Base-by-base conservation (phyloP, 108 stramenopile genomes). In the Aurantiochytrium sp. region DNA sequence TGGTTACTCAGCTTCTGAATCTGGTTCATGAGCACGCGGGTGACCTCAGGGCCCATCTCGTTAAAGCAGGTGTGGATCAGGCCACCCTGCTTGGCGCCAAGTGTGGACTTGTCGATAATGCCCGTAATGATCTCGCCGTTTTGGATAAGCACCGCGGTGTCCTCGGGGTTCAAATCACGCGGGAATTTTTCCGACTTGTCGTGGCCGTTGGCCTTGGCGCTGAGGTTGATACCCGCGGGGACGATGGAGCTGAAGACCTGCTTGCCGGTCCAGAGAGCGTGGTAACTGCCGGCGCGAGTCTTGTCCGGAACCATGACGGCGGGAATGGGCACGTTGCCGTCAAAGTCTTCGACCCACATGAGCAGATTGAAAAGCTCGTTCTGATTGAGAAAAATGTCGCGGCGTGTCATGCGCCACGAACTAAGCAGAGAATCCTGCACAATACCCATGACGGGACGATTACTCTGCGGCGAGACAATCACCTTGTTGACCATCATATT, bases 401-500 rank as follows among this genome's bases (percentile, higher is more conserved):
- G 93, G 90, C 97, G 97, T 42, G 98, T 98, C 97, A 99, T 97
- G 90, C 96, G 96, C 91, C 96, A 96, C 19, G 96, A 95, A 12
- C 97, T 97, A 58, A 98, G 88, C 83, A 98, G 95, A 6, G 96
- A 95, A 91, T 98, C 99, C 90, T 99, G 99, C 44, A 99, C 96
- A 90, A 99, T 99, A 60, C 99, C 98, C 99, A 99, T 99, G 88
- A 99, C 99, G 89, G 98, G 98, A 88, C 97, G 96, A 91, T 99
- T 99, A 51, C 95, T 95, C 91, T 99, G 99, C 35, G 98, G 97
- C 89, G 96, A 96, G 47, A 99, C 99, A 89, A 99, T 96, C 60
- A 97, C 96, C 60, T 97, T 93, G 25, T 97, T 96, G 90, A 96
- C 96, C 91, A 97, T 95, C 99, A 99, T 99, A 93, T 98, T 96